Evolutionary conservation across 129 eudicot species (phyloP).

Genomic region (Helichrysum umbraculigerum): DNA sequence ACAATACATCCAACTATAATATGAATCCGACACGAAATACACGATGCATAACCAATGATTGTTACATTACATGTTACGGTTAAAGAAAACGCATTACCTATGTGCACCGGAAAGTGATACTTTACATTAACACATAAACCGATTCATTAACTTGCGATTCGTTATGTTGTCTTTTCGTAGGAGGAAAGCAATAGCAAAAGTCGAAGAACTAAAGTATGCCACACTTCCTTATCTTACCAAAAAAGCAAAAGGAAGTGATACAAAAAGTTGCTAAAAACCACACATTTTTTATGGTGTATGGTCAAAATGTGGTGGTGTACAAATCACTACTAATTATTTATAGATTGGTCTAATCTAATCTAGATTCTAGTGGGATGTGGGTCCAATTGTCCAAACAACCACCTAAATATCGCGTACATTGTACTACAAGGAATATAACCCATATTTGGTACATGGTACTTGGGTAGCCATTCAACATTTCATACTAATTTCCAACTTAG

Average conservation of each 20-base stretch:
- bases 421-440: background rate
- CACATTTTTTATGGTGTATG: background rate
- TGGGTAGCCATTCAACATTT: background rate
- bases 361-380: constrained; percentile 28
- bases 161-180: background rate
- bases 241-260: constrained; percentile 5
- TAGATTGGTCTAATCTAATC: no score
- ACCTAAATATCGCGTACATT: constrained; percentile 14
- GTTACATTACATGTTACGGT: no score
- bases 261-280: background rate
- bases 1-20: no score
- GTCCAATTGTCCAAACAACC: constrained; percentile 21
- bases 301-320: no score
- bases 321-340: no score
- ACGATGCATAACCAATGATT: no score
- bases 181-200: constrained; percentile 13
- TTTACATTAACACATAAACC: background rate
- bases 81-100: no score
- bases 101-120: no score
- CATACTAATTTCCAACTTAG: background rate
- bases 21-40: no score
- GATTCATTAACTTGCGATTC: background rate
- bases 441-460: background rate
- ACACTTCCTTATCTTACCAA: constrained; percentile 10
- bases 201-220: background rate